Evolutionary conservation across 306 rosid species (phyloP).

Genomic region (Vachellia collinsii): DNA sequence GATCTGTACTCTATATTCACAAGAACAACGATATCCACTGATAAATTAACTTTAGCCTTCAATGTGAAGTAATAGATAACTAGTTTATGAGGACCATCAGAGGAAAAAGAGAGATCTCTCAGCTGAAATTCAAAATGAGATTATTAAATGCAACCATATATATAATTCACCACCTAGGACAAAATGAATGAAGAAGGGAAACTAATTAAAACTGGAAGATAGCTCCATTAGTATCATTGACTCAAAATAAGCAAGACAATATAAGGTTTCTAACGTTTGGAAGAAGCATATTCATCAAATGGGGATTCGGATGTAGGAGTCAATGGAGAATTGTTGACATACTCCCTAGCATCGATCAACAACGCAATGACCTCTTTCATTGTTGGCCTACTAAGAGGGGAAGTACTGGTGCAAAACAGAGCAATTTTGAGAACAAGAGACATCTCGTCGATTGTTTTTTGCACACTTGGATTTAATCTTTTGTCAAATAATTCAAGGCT

Average conservation of each 20-base stretch:
- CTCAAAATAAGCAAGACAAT: background rate
- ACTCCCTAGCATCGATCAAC: slow-evolving; percentile 69
- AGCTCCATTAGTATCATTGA: background rate
- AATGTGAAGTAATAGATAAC: background rate
- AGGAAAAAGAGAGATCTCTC: background rate
- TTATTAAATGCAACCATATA: background rate
- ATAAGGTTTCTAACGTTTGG: slow-evolving; percentile 50
- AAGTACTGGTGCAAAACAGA: slow-evolving; percentile 67
- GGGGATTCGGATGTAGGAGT: slow-evolving; percentile 70
- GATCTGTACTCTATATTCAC: background rate
- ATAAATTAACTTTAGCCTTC: background rate
- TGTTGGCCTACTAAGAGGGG: slow-evolving; percentile 80
- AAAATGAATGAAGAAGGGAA: too few species aligned
- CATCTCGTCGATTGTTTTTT: slow-evolving; percentile 63
- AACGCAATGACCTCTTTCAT: slow-evolving; percentile 83
- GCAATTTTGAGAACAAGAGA: slow-evolving; percentile 77
- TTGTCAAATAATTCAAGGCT: slow-evolving; percentile 59
- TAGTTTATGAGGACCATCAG: background rate
- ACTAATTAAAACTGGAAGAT: too few species aligned
- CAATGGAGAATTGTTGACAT: slow-evolving; percentile 53
- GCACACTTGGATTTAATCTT: slow-evolving; percentile 52
- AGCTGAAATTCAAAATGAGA: background rate
- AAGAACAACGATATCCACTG: background rate
- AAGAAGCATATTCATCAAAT: slow-evolving; percentile 52
- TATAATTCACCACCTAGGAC: background rate